phyloP scores from a whole-genome alignment of 345 rosid genomes.

The Firmiana major region DNA sequence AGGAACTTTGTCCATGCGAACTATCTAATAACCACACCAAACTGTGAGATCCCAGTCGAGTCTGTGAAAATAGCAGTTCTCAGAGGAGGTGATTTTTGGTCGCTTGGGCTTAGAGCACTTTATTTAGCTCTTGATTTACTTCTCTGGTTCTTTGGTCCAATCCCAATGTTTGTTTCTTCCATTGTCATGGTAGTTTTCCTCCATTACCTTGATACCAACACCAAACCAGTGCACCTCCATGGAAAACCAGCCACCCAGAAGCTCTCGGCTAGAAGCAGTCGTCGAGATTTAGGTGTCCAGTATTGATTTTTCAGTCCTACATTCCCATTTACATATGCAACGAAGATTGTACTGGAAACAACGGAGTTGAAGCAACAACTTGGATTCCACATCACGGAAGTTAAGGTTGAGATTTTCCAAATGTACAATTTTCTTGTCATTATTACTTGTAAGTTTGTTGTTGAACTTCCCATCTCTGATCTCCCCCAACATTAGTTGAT shows the following conservation, averaged over 20 bases:
- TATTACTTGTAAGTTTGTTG: background rate
- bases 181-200: slow-evolving; percentile 43
- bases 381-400: background rate
- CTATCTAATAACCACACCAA: slow-evolving; percentile 57
- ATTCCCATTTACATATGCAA: background rate
- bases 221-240: slow-evolving; percentile 45
- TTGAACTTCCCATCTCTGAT: background rate
- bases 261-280: slow-evolving; percentile 3
- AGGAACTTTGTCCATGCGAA: slow-evolving; percentile 62
- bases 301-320: background rate
- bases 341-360: background rate
- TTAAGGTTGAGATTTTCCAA: background rate
- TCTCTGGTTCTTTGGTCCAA: slow-evolving; percentile 82
- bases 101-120: slow-evolving; percentile 61
- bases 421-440: background rate
- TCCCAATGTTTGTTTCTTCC: slow-evolving; percentile 66
- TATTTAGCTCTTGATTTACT: slow-evolving; percentile 63
- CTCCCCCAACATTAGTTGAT: background rate
- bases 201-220: slow-evolving; percentile 44
- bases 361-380: background rate
- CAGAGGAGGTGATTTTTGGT: slow-evolving; percentile 76
- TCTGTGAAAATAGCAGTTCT: slow-evolving; percentile 39
- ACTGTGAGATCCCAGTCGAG: slow-evolving; percentile 32
- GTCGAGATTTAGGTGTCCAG: background rate
- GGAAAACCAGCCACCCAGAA: slow-evolving; percentile 18